A percentile compares a stretch with the other conserved stretches of the same genome.
Evolutionary conservation across 495 filamentous ascomycete species (phyloP).

Genomic region (Trichoderma reesei): DNA sequence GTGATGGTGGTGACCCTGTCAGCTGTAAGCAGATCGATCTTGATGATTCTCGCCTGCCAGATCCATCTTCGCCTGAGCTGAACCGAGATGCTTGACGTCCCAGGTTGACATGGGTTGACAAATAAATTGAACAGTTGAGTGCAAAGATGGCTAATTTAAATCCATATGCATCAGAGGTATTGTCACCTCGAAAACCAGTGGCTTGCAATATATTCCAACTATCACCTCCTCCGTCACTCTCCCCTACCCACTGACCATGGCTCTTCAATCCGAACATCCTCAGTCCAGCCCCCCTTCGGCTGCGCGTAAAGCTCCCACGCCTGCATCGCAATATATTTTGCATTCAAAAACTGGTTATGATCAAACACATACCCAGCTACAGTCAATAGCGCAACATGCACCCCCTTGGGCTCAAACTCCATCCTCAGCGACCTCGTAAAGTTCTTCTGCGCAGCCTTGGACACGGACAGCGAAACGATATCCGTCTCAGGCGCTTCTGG

Average conservation of each 20-base stretch:
- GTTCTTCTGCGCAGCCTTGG: conserved; percentile 34
- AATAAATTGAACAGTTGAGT: too few species aligned
- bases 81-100: too few species aligned
- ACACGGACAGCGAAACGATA: conserved; percentile 31
- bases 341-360: conserved; percentile 23
- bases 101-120: too few species aligned
- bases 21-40: too few species aligned
- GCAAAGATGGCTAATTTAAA: too few species aligned
- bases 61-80: too few species aligned
- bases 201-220: too few species aligned
- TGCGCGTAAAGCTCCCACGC: conserved; percentile 28
- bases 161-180: too few species aligned
- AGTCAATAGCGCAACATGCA: conserved; percentile 29
- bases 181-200: too few species aligned
- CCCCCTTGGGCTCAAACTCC: conserved; percentile 21
- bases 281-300: conserved; percentile 12
- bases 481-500: conserved; percentile 25
- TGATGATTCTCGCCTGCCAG: too few species aligned
- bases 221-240: too few species aligned
- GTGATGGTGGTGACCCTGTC: too few species aligned
- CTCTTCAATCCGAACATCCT: background rate
- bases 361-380: conserved; percentile 24
- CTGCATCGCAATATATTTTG: conserved; percentile 27
- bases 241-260: background rate
- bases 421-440: conserved; percentile 24